phyloP scores from a whole-genome alignment of 2,329 filamentous ascomycete species.

The Claviceps cyperi region DNA sequence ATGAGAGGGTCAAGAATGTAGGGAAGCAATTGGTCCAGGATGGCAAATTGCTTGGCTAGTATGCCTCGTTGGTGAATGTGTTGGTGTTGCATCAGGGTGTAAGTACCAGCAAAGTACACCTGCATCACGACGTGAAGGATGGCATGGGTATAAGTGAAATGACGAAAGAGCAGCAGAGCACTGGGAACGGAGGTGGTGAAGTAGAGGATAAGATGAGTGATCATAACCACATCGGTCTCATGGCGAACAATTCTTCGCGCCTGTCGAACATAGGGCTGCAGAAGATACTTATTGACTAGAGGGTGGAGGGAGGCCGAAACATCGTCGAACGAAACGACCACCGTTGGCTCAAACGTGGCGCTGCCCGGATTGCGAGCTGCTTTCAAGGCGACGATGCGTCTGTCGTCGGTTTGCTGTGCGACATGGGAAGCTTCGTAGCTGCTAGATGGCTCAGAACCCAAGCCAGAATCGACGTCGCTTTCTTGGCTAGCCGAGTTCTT shows the following conservation, averaged over 20 bases:
- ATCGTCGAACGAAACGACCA: constrained; percentile 29
- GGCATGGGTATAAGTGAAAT: constrained; percentile 55
- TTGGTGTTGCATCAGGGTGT: constrained; percentile 73
- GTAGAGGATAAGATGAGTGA: constrained; percentile 64
- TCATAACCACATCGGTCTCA: constrained; percentile 61
- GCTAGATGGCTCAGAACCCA: constrained; percentile 5
- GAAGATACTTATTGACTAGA: constrained; percentile 31
- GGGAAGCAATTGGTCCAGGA: constrained; percentile 53
- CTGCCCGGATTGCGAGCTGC: constrained; percentile 27
- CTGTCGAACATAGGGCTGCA: constrained; percentile 44
- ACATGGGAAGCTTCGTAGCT: constrained; percentile 1
- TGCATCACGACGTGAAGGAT: constrained; percentile 52
- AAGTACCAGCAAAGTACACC: constrained; percentile 54
- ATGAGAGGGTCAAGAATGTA: constrained; percentile 63
- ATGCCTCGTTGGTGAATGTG: constrained; percentile 69
- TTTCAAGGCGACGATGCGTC: constrained; percentile 20
- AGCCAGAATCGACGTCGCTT: constrained; percentile 6
- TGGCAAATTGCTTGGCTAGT: constrained; percentile 36
- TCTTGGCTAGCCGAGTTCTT: background rate
- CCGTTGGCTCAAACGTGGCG: constrained; percentile 29
- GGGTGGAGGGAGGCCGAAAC: constrained; percentile 20
- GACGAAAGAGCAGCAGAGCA: constrained; percentile 47
- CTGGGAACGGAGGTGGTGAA: constrained; percentile 55
- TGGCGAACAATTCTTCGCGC: constrained; percentile 45
- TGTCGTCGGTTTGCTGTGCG: background rate